Base-by-base conservation (phyloP, 352 stramenopile genomes). In the Plasmopara muralis region DNA sequence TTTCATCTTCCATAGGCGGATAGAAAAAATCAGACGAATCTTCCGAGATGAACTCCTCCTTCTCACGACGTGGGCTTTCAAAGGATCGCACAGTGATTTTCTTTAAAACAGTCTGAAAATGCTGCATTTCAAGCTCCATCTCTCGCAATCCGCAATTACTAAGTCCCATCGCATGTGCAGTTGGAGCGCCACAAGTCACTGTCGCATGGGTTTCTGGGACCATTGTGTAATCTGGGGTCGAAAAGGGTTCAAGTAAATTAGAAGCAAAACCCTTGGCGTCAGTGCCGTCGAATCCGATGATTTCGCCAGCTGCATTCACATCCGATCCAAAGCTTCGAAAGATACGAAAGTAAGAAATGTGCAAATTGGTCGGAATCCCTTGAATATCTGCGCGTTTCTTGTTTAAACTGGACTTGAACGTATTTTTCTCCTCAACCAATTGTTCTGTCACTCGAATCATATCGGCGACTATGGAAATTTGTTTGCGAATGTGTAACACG, bases 291-390 rank as follows among this genome's bases (percentile, higher is more conserved):
- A 87, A 50, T 0, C 57, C 69, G 9, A 89, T 65, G n/a, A 87
- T 51, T 34, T 89, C 74, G 33, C 80, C 70, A 0, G 72, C 80
- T 13, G 68, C 58, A 29, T 74, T 59, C 0, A 53, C 46, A 30
- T 70, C 54, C 15, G 57, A 77, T 41, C 53, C 69, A 63, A 81
- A 76, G 29, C 87, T 65, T 13, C 78, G 65, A 39, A 82, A 74
- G 31, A 93, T 86, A n/a, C 79, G 74, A 43, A 91, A 90, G 43
- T 86, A 90, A 13, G 83, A 87, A 6, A 94, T 74, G 47, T 92
- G 82, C 9, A 94, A 50, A 34, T 94, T 94, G 8, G 83, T 94
- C 7, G 82, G 73, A 31, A 94, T 87, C 9, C 64, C 83, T 45
- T 89, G 79, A 29, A 89, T 85, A 42, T 90, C 81, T 0, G 77